Base-by-base conservation (phyloP, 139 green algal genomes). In the Nannochloris sp. region DNA sequence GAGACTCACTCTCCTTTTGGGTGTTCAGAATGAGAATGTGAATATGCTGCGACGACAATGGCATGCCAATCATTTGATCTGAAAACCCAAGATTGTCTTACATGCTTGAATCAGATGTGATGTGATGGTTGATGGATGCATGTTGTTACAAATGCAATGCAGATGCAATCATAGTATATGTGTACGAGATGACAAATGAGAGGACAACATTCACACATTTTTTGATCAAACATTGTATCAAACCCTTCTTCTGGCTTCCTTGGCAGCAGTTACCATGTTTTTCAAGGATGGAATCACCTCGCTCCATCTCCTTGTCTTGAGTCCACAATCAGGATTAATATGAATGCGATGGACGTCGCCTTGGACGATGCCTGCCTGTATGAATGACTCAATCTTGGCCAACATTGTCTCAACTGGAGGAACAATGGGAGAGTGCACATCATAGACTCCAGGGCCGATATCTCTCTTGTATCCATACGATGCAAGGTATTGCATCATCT, bases 311-410 rank as follows among this genome's bases (percentile, higher is more conserved):
- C 89, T 79, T 0, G 89, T 96, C 81, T 96, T 96, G 29, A 96
- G 78, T 43, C 89, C 89, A 69, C 87, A 93, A 78, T 93, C 86
- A 12, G 81, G 87, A 72, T 90, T 90, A 40, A 94, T 82, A 80
- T 82, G 88, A 56, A 94, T 73, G 66, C 76, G 75, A 21, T 84
- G 62, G 9, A 68, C 27, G 61, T 75, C 66, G 43, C 81, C 79
- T 15, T 48, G 60, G 48, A 90, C 65, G 29, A 93, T 74, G 54
- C 76, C 75, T n/a, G 57, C 80, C 48, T 78, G 66, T 57, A 91
- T n/a, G 66, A 88, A 93, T 27, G 74, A 74, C 57, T 81, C 61
- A 24, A 90, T 70, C 60, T 86, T 85, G 34, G 40, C 60, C 21
- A 58, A 64, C 55, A 93, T 81, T 63, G 80, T 84, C 3, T 84